Base-by-base conservation (phyloP, 495 filamentous ascomycete species). In the Glarea lozoyensis region DNA sequence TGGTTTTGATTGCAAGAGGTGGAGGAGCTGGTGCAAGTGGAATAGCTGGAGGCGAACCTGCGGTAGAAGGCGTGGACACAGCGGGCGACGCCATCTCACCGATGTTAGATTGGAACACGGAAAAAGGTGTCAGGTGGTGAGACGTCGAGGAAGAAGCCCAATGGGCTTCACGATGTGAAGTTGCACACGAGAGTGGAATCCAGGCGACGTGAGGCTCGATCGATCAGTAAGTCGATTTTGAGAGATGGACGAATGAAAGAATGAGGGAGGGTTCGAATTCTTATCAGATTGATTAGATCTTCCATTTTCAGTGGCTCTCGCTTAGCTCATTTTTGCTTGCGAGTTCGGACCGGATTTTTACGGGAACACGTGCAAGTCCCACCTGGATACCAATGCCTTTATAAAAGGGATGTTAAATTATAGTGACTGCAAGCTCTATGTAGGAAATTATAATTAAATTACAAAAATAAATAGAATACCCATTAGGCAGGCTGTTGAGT, bases 11-110 rank as follows among this genome's bases (percentile, higher is more conserved):
- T 6, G 56, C 49, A 18, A 57, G 45, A n/a, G 40, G 30, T 24
- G 47, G 47, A 22, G 48, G 58, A 18, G 53, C 48, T 24, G 50
- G 46, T 10, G 56, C 44, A 7, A 58, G 29, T 10, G 25, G n/a
- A n/a, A 29, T 29, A n/a, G 45, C 43, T 31, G 45, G 48, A 27
- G 54, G 54, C n/a, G 55, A 58, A 4, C 48, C 46, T 9, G 52
- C 46, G 17, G 51, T 49, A n/a, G 55, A 53, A 0, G 51, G 55
- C 10, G 52, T 55, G 30, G 49, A 52, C 4, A 50, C 55, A 17
- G 52, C 48, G 33, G 55, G 52, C 34, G 52, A 57, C 9, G 54
- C 50, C 54, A 57, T 57, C 22, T 24, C 17, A 17, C 36, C 38
- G 38, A 16, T 6, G 35, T 37, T 19, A 19, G 22, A 37, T 37